Base-by-base conservation (phyloP, 1,139 yeast species). In the Scheffersomyces insectosa region DNA sequence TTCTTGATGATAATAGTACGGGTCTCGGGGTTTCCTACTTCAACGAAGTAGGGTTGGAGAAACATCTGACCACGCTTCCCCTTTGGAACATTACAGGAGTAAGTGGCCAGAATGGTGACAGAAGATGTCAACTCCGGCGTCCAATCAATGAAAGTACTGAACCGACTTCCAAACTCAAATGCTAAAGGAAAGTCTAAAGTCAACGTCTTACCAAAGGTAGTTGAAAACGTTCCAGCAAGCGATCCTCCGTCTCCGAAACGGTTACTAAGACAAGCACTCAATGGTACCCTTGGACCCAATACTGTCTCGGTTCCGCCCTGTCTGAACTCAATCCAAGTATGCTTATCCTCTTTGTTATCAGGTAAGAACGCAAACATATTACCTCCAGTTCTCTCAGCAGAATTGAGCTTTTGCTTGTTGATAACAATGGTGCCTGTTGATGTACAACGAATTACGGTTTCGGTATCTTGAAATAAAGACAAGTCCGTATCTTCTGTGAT, bases 31-130 rank as follows among this genome's bases (percentile, higher is more conserved):
- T 53, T 44, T 1, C 38, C 41, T n/a, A 54, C 41, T 39, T 51
- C 50, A 2, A 47, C 33, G 27, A 43, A 48, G 14, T 44, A 49
- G 3, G 62, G 56, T 38, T 51, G 57, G 37, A 60, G 39, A 33
- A 57, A 55, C 8, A 57, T 44, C 46, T 61, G 63, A 3, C 65
- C 66, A 3, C 52, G 49, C 7, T 36, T 13, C 9, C 61, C 62
- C 31, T 50, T 46, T 0, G 54, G 50, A 28, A 62, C 46, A 3
- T 39, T 43, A 38, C 66, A 62, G 9, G 43, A 38, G 36, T 53
- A 61, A 5, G 48, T n/a, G 2, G 51, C 56, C 15, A 45, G 36
- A 4, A 57, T 42, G 2, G 55, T 31, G 11, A 50, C 20, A 0
- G 51, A 31, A 5, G 51, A 29, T 1, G 42, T 50, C 9, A 50